Conservation (phyloP, 257 asterid genomes). For the Eustoma russellianum region DNA sequence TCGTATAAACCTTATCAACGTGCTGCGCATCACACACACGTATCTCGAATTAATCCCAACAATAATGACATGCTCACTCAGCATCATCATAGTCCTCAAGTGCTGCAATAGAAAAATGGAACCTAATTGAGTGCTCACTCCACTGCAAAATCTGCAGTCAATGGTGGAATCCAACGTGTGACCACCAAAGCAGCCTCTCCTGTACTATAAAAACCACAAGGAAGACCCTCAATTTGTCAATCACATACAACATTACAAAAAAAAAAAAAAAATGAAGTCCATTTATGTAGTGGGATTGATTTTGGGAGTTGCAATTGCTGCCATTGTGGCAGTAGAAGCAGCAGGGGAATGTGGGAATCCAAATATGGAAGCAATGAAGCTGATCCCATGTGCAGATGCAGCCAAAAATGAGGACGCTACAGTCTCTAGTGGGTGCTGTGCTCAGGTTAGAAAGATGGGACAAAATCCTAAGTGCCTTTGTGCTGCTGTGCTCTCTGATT, state of each 20-base stretch:
- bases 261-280: conserved; percentile 13
- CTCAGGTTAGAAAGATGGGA: conserved; percentile 41
- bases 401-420: conserved; percentile 34
- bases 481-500: conserved; percentile 62
- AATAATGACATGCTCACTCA: background rate
- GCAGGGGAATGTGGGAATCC: conserved; percentile 62
- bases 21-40: no score
- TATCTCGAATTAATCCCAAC: no score
- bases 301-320: conserved; percentile 11
- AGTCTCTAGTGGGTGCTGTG: conserved; percentile 42
- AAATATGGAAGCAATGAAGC: conserved; percentile 52
- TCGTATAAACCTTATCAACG: no score
- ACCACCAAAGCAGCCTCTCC: conserved; percentile 4
- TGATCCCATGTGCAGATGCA: conserved; percentile 56
- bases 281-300: conserved; percentile 24
- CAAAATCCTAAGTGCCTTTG: conserved; percentile 56
- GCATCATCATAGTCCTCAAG: conserved; percentile 1
- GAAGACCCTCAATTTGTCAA: background rate
- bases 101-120: conserved; percentile 19
- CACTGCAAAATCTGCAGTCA: conserved; percentile 22
- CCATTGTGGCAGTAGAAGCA: conserved; percentile 19
- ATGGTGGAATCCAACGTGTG: conserved; percentile 23
- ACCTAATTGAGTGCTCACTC: conserved; percentile 21
- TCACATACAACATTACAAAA: background rate
- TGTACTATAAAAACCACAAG: conserved; percentile 20